Base-by-base conservation (phyloP, 257 asterid genomes). In the Eustoma russellianum region DNA sequence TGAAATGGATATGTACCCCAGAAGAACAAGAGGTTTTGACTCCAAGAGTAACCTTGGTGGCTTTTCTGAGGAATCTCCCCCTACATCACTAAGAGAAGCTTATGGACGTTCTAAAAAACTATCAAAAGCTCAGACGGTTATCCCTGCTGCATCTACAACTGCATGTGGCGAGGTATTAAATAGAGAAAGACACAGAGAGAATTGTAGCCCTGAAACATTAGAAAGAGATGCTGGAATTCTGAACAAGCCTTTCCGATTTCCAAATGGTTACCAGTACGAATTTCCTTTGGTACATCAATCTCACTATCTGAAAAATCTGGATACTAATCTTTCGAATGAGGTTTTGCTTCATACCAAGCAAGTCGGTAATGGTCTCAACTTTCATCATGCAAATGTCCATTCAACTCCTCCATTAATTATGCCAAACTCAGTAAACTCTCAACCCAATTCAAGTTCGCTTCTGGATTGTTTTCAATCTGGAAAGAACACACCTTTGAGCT, bases 351-450 rank as follows among this genome's bases (percentile, higher is more conserved):
- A 62, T 51, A 43, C 49, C 53, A 64, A 45, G 19, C 18, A 61
- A 14, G 33, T 46, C 56, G 61, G 54, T 41, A 57, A 46, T 55
- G 50, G 46, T 15, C 35, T 35, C 16, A 15, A 11, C 43, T 15
- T 65, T 62, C 67, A 72, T 61, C 71, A 70, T 68, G 67, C 67
- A 43, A 68, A 57, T 66, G 72, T 70, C 64, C 50, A 69, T 55
- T 66, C 68, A 55, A 66, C 71, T 46, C 75, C 61, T 41, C 46
- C 70, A 33, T 56, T 57, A 28, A 50, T 62, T 52, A 74, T 56
- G 53, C 70, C 62, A 50, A 61, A 66, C 52, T 58, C 57, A 17
- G 68, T 56, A 59, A 71, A 56, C 48, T 72, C 59, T 50, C 59
- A 65, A 41, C 49, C n/a, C 10, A 59, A 69, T n/a, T 52, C 57